phyloP scores from a whole-genome alignment of 257 asterid genomes.

The Solanum lycopersicoides region DNA sequence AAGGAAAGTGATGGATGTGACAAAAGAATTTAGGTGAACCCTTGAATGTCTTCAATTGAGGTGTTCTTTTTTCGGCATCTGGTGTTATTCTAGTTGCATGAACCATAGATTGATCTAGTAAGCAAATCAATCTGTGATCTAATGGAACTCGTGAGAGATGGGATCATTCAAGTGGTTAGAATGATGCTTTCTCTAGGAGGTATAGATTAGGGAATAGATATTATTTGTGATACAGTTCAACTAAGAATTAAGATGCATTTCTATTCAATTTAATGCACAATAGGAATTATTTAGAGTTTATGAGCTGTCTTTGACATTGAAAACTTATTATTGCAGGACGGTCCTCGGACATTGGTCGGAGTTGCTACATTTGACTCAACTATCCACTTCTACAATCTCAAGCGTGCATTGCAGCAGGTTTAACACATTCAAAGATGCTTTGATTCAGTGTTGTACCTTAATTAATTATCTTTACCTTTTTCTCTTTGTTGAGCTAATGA shows the following conservation, averaged over 20 bases:
- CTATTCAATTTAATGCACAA: neutral
- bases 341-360: constrained; percentile 90
- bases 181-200: neutral
- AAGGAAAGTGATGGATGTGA: neutral
- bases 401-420: constrained; percentile 85
- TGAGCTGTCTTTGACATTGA: neutral
- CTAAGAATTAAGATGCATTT: neutral
- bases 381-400: constrained; percentile 92
- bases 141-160: neutral
- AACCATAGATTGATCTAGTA: neutral
- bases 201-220: neutral
- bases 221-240: neutral
- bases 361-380: constrained; percentile 94
- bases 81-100: neutral
- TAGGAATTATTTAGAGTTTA: neutral
- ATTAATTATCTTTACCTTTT: neutral
- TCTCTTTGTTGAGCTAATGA: neutral
- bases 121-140: neutral
- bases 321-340: constrained; percentile 58
- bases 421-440: neutral
- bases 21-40: neutral
- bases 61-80: neutral
- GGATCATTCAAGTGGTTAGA: neutral
- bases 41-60: neutral
- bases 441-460: neutral